Conservation (phyloP, 2,329 filamentous ascomycete species). For the Penicillium sp. region DNA sequence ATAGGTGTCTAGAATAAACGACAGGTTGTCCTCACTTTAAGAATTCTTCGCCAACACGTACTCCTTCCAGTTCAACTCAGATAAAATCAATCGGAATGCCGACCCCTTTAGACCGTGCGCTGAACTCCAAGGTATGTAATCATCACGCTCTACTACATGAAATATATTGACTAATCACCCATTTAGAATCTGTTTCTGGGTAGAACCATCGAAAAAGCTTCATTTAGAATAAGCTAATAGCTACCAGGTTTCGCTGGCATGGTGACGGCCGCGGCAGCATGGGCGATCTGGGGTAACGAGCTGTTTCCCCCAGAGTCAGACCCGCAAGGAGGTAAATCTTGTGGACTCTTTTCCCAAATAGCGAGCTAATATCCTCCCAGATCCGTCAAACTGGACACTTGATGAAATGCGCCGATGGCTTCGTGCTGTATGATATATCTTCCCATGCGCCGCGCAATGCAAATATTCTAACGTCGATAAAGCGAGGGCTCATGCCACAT, state of each 20-base stretch:
- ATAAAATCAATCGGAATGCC: slow-evolving; percentile 59
- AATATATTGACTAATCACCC: slow-evolving; percentile 24
- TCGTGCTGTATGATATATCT: slow-evolving; percentile 65
- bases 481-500: slow-evolving; percentile 69
- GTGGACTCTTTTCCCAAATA: background rate
- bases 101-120: slow-evolving; percentile 69
- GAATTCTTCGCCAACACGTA: background rate
- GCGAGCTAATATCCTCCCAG: slow-evolving; percentile 41
- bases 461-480: slow-evolving; percentile 12
- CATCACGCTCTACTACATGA: background rate
- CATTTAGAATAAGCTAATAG: slow-evolving; percentile 28
- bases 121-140: slow-evolving; percentile 71
- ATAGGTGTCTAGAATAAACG: background rate
- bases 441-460: background rate
- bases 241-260: slow-evolving; percentile 77
- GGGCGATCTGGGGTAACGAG: slow-evolving; percentile 83
- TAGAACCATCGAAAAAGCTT: slow-evolving; percentile 42
- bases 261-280: slow-evolving; percentile 79
- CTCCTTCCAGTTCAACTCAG: background rate
- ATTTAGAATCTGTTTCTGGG: slow-evolving; percentile 71
- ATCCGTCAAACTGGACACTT: slow-evolving; percentile 74
- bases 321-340: slow-evolving; percentile 70
- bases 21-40: background rate
- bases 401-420: slow-evolving; percentile 84
- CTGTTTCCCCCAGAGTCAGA: slow-evolving; percentile 78